Evolutionary conservation across 306 rosid species (phyloP), one percentile per base, ranked within the genome.

Genomic region (Acmispon strigosus): DNA sequence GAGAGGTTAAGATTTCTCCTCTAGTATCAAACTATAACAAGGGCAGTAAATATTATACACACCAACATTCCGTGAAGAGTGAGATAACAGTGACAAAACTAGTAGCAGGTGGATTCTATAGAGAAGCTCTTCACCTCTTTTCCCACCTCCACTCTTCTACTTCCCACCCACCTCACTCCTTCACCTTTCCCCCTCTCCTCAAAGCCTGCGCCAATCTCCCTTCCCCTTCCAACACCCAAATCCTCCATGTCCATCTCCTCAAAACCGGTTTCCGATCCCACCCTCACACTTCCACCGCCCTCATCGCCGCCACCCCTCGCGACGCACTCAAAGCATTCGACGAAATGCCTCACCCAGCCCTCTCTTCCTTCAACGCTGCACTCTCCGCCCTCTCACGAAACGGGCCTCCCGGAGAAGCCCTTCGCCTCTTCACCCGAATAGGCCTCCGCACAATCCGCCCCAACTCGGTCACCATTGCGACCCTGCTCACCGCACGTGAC

Each of bases 141-240:
- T 62, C 86, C 13, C 77, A 76, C 15, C 76, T 12, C 43, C 86
- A 72, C 77, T 73, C 78, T 11, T 79, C 81, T 9, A 79, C 43
- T 17, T 43, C 79, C 16, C 15, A 18, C 24, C 67, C 69, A 20
- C 81, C 85, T 70, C 75, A 79, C 74, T 75, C 76, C 36, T 92
- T 84, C 81, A 77, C 78, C n/a, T 78, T 89, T 64, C 89, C 91
- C 41, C 53, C 92, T 73, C 91, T 86, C 60, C 74, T 92, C 78
- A 92, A 90, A 85, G 96, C 96, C 41, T 88, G 87, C 22, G 83
- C 86, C 65, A 84, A 80, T 36, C 88, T 85, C 53, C 32, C 56
- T 43, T 70, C 72, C 7, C 43, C 66, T 39, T 50, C 60, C 37
- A 78, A 74, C 0, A 79, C 84, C n/a, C 83, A 82, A 72, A 82